phyloP scores from a whole-genome alignment of 2,329 filamentous ascomycete genomes.

The Reticulascus tulasneorum region DNA sequence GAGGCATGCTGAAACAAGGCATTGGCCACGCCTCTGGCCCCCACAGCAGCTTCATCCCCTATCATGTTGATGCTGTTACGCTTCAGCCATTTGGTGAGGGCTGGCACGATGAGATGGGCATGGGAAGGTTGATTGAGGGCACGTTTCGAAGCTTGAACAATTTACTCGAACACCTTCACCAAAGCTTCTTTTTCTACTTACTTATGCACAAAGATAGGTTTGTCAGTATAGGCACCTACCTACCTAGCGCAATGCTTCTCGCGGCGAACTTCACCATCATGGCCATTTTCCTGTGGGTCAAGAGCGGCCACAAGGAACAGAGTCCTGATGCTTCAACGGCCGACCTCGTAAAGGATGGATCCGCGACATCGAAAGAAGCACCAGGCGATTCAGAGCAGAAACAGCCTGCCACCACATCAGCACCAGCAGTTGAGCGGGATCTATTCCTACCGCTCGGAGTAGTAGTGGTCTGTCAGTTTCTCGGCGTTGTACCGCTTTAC shows the following conservation, averaged over 20 bases:
- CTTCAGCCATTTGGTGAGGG: slow-evolving; percentile 85
- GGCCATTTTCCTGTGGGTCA: slow-evolving; percentile 89
- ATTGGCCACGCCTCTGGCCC: slow-evolving; percentile 84
- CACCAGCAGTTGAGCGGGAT: slow-evolving; percentile 51
- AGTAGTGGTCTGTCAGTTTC: slow-evolving; percentile 68
- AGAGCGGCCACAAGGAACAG: slow-evolving; percentile 60
- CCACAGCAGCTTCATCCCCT: slow-evolving; percentile 94
- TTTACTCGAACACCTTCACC: slow-evolving; percentile 90
- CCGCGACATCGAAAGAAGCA: neutral
- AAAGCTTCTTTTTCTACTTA: slow-evolving; percentile 99
- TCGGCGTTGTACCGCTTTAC: slow-evolving; percentile 77
- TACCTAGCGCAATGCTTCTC: slow-evolving; percentile 95
- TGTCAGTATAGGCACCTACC: slow-evolving; percentile 95
- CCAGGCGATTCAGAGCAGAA: slow-evolving; percentile 3
- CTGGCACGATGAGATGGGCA: slow-evolving; percentile 96
- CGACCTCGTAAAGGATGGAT: slow-evolving; percentile 1
- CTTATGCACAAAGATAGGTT: slow-evolving; percentile 89
- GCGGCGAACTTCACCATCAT: slow-evolving; percentile 95
- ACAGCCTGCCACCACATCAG: slow-evolving; percentile 2
- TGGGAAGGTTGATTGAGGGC: slow-evolving; percentile 85
- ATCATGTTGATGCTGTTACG: slow-evolving; percentile 94
- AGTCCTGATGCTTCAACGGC: neutral
- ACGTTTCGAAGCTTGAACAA: slow-evolving; percentile 94
- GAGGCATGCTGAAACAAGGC: slow-evolving; percentile 89
- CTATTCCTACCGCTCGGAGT: slow-evolving; percentile 70